Percentiles rank a stretch among this genome's conserved stretches.
Evolutionary conservation across 805 yeast genomes (phyloP).

Genomic region (Middelhovenomyces tepae): DNA sequence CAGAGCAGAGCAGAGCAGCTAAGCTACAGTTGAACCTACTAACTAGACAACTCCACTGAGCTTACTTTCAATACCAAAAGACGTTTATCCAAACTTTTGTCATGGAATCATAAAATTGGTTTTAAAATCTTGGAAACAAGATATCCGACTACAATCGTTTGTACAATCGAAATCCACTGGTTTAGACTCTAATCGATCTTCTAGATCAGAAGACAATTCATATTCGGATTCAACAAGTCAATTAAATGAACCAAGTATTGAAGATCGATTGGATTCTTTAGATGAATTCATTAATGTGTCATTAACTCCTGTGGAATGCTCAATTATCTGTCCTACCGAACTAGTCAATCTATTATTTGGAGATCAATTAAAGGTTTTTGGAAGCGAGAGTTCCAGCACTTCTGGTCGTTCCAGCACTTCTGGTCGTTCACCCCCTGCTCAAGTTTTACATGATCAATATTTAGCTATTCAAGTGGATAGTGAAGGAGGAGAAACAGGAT

Average conservation of each 20-base stretch:
- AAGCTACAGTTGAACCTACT: too few species aligned
- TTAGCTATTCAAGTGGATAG: constrained; percentile 50
- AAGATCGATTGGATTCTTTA: constrained; percentile 12
- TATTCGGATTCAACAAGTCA: constrained; percentile 8
- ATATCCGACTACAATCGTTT: constrained; percentile 31
- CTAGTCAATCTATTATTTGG: constrained; percentile 33
- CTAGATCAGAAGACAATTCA: constrained; percentile 11
- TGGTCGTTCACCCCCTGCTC: constrained; percentile 2
- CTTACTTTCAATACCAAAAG: constrained; percentile 45
- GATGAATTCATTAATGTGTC: constrained; percentile 53
- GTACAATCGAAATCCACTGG: constrained; percentile 18
- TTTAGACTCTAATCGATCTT: constrained; percentile 13
- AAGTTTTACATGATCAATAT: constrained; percentile 37
- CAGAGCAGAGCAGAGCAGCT: too few species aligned
- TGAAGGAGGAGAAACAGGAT: constrained; percentile 47
- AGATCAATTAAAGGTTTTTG: constrained; percentile 31
- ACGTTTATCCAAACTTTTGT: constrained; percentile 44
- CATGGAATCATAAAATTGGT: constrained; percentile 41
- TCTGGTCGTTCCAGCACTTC: constrained; percentile 22
- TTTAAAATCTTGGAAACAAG: constrained; percentile 19
- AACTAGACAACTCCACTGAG: constrained; percentile 33
- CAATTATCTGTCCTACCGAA: constrained; percentile 42
- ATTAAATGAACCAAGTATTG: constrained; percentile 9
- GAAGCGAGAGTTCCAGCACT: background rate
- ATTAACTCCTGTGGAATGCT: constrained; percentile 54